These are phyloP conservation scores for Phialophora macrospora DNA, from an alignment of 2,329 filamentous ascomycete genomes.

Conservation along the genomic window DNA sequence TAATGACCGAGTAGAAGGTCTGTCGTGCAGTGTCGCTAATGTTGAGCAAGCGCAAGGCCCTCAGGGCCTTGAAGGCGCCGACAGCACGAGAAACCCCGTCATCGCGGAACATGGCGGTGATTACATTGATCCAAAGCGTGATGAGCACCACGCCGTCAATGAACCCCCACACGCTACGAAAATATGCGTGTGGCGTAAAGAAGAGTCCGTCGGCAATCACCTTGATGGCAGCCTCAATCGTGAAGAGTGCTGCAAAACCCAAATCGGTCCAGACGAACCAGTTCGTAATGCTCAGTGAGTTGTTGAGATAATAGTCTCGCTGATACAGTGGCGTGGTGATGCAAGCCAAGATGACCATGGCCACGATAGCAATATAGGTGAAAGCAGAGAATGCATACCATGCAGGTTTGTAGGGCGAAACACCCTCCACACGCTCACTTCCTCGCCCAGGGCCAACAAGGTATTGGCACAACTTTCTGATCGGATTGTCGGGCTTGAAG, in stretches of 20 bases:
- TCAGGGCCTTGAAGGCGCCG: constrained; percentile 94
- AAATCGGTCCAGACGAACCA: constrained; percentile 97
- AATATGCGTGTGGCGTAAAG: constrained; percentile 96
- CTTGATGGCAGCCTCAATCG: constrained; percentile 84
- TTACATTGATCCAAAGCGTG: constrained; percentile 93
- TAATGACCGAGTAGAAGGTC: constrained; percentile 95
- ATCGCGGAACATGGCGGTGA: constrained; percentile 78
- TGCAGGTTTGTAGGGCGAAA: constrained; percentile 82
- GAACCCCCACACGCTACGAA: constrained; percentile 93
- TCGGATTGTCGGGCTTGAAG: constrained; percentile 75
- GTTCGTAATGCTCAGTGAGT: constrained; percentile 67
- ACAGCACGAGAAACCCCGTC: constrained; percentile 86
- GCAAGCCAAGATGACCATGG: constrained; percentile 96
- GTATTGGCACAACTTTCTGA: constrained; percentile 82
- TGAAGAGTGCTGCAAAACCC: constrained; percentile 86
- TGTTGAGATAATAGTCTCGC: constrained; percentile 74
- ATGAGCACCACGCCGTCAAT: constrained; percentile 91
- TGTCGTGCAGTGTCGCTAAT: constrained; percentile 94
- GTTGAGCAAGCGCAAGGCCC: constrained; percentile 88
- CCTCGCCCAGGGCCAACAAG: constrained; percentile 92
- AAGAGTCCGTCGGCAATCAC: constrained; percentile 93
- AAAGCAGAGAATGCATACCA: constrained; percentile 96
- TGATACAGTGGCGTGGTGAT: constrained; percentile 94
- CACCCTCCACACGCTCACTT: constrained; percentile 81
- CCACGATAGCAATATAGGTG: constrained; percentile 90